Evolutionary conservation across 345 rosid species (phyloP).

Genomic region (Acer saccharum): DNA sequence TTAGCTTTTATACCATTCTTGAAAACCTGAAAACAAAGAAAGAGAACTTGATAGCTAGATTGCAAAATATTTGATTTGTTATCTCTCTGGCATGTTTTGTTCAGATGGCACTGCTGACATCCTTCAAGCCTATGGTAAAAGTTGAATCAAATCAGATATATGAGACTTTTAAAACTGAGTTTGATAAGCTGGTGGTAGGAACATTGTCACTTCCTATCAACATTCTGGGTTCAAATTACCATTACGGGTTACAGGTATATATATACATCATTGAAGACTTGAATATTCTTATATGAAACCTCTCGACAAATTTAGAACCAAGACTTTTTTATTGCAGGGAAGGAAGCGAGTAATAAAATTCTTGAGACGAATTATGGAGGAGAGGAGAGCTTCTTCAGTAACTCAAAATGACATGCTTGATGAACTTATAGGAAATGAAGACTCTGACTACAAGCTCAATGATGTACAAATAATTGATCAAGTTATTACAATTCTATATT

Average conservation of each 20-base stretch:
- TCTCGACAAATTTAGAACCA: neutral
- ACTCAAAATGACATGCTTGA: slow-evolving; percentile 67
- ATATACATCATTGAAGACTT: slow-evolving; percentile 7
- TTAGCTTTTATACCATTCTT: slow-evolving; percentile 2
- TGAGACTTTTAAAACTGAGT: slow-evolving; percentile 54
- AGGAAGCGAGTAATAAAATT: slow-evolving; percentile 52
- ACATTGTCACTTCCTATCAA: slow-evolving; percentile 78
- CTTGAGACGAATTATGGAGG: slow-evolving; percentile 44
- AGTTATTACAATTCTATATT: slow-evolving; percentile 65
- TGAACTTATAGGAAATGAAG: slow-evolving; percentile 52
- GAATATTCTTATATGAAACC: neutral
- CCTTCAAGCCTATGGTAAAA: slow-evolving; percentile 58
- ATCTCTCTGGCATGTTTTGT: neutral
- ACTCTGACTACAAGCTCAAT: slow-evolving; percentile 38
- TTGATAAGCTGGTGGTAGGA: slow-evolving; percentile 73
- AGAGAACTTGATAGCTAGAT: neutral
- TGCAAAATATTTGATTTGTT: neutral
- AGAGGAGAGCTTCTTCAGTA: slow-evolving; percentile 53
- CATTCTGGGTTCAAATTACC: slow-evolving; percentile 78
- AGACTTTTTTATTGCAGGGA: slow-evolving; percentile 38
- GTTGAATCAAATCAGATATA: slow-evolving; percentile 38
- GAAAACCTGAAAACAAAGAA: neutral
- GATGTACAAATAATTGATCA: slow-evolving; percentile 80
- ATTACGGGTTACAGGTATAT: slow-evolving; percentile 64
- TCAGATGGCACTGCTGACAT: slow-evolving; percentile 69